Conservation (phyloP, 768 basidiomycete species). For the Grammothele lineata region DNA sequence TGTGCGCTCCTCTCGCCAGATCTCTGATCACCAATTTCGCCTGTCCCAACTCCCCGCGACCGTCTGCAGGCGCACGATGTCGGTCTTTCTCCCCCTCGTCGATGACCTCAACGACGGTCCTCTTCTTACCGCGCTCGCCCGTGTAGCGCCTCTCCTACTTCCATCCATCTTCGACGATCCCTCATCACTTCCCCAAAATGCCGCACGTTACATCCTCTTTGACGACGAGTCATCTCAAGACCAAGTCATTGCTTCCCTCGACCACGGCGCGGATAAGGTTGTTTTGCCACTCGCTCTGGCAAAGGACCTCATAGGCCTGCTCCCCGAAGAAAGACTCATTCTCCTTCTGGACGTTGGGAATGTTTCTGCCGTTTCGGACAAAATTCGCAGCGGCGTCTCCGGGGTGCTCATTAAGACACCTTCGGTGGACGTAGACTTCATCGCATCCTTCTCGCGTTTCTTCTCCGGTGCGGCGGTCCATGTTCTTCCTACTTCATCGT, state of each 20-base stretch:
- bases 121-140: conserved; percentile 57
- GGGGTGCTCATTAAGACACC: conserved; percentile 78
- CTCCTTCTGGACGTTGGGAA: conserved; percentile 73
- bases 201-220: conserved; percentile 48
- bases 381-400: conserved; percentile 65
- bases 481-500: conserved; percentile 46
- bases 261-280: conserved; percentile 76
- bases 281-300: conserved; percentile 67
- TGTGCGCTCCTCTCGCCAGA: no score
- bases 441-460: conserved; percentile 73
- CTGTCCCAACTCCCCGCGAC: no score
- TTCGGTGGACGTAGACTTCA: conserved; percentile 67
- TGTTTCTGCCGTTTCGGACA: conserved; percentile 72
- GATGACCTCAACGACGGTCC: conserved; percentile 38
- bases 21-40: conserved; percentile 8
- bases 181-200: conserved; percentile 28
- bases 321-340: conserved; percentile 70
- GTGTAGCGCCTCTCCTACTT: conserved; percentile 76
- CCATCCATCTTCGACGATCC: conserved; percentile 26
- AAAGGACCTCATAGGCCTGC: conserved; percentile 58
- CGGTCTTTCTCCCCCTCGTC: conserved; percentile 44
- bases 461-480: conserved; percentile 61
- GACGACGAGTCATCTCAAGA: conserved; percentile 50
- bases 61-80: conserved; percentile 25
- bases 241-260: conserved; percentile 59